Conservation (phyloP, 805 yeast genomes). For the Wickerhamiella bombiphila region DNA sequence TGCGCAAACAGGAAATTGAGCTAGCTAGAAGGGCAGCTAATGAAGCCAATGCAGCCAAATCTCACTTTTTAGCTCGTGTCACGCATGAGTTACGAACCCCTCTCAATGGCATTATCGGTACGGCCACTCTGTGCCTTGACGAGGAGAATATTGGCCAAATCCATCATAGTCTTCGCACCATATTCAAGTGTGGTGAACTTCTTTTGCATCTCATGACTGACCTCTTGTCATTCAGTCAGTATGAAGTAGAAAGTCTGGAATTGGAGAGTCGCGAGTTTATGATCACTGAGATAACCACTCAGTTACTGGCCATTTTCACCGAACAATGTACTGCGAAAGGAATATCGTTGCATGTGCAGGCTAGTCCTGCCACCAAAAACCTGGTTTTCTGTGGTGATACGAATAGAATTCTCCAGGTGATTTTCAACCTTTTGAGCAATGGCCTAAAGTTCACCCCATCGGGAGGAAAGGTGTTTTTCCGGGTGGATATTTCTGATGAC, state of each 20-base stretch:
- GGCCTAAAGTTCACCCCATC: conserved; percentile 85
- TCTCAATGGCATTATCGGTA: conserved; percentile 86
- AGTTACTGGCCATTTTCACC: conserved; percentile 71
- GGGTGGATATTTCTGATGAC: not conserved
- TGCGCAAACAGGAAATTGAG: conserved; percentile 78
- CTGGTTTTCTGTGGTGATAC: conserved; percentile 75
- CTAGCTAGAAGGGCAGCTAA: conserved; percentile 67
- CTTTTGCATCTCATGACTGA: conserved; percentile 82
- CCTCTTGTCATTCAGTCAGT: conserved; percentile 79
- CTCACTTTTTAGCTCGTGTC: conserved; percentile 81
- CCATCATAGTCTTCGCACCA: conserved; percentile 62
- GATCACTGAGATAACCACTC: conserved; percentile 67
- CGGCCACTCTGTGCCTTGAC: conserved; percentile 88
- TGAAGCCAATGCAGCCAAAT: conserved; percentile 91
- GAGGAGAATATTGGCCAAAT: conserved; percentile 43
- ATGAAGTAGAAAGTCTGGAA: conserved; percentile 69
- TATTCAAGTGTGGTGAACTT: conserved; percentile 83
- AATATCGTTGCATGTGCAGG: conserved; percentile 46
- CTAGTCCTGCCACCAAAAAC: conserved; percentile 25
- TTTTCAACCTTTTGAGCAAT: conserved; percentile 85
- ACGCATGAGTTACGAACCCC: conserved; percentile 94
- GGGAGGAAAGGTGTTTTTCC: conserved; percentile 62
- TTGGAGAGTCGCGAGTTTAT: conserved; percentile 73
- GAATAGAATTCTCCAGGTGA: conserved; percentile 76
- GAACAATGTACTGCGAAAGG: conserved; percentile 40